Evolutionary conservation across 2,329 filamentous ascomycete species (phyloP), one percentile per base, ranked within the genome.

Genomic region (Aspergillus sp.): DNA sequence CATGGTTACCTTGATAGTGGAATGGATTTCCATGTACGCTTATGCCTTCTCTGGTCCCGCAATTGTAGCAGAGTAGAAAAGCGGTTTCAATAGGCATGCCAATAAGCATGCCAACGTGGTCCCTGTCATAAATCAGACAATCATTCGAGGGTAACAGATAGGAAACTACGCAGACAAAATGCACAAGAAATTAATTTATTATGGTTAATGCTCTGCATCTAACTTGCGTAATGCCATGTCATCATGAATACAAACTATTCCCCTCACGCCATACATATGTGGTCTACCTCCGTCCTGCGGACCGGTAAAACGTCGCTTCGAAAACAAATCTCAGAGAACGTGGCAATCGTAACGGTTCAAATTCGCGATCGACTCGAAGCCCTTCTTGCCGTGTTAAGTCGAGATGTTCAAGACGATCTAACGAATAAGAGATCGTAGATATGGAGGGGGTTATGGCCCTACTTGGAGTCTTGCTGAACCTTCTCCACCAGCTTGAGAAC

Each of bases 401-500:
- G 48, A 44, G 50, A 51, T 54, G 48, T 48, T 36, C 43, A 41
- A 45, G 36, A 36, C 28, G 29, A 38, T 34, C 19, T 19, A 40
- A 32, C 35, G 44, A 34, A 41, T 9, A 41, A 41, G 27, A 12
- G 10, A 36, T 38, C 26, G 39, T 39, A 30, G 30, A 12, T 38
- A 34, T 8, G 33, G 41, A 26, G 4, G 26, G 33, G 38, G 32
- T 26, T 27, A 49, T 38, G 12, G 38, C 34, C 55, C 47, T 65
- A 71, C 59, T 69, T 70, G 49, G 63, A 58, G 44, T 69, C 70
- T 35, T 61, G 60, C 72, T 96, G 88, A 29, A 97, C 90, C 66
- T 84, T 86, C 72, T 85, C 79, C 48, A 97, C 89, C 48, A 91
- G 75, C 60, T 85, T 76, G 41, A 89, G 78, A 32, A 96, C 79